Evolutionary conservation across 148 eudicot genomes (phyloP), one percentile per base, ranked within the genome.

Genomic region (Talinum fruticosum): DNA sequence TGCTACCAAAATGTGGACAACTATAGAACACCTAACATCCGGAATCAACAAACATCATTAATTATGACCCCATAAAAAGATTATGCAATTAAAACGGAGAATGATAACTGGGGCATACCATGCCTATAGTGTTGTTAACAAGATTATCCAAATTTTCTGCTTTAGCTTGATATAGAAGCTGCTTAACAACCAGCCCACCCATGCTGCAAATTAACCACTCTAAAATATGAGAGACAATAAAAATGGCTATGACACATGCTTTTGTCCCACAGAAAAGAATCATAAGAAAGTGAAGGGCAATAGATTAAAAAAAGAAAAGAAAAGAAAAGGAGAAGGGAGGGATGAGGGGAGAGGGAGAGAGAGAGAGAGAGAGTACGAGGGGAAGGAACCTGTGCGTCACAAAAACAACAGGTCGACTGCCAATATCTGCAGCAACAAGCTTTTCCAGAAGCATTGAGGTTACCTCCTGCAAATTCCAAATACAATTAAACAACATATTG

Each of bases 101-200:
- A 21, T 33, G 61, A n/a, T n/a, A n/a, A 61, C 79, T 54, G 72
- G 69, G 77, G 57, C 97, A 79, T 93, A 96, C 99, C 59, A 96
- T 68, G 80, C 99, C 99, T 53, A 86, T 77, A 28, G 97, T 92
- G 87, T 90, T 96, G 69, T 87, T 85, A 32, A 93, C 95, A 64
- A 96, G 87, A 83, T 88, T 79, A 76, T 86, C 78, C 81, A 88
- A 87, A 49, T 87, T 86, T 77, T 90, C 87, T 65, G 85, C 81
- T 82, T 86, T 91, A 51, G 99, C 99, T 84, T 96, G 98, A 85
- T 93, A 53, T 41, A 96, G 77, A 88, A 96, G 91, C 87, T 96
- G 97, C 87, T 96, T 96, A 72, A 96, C 99, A 83, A 96, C 98
- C 83, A 96, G 87, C 79, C 99, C 99, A 41, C 99, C 99, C 98